These are phyloP conservation scores for Talaromyces sp. DNA, from an alignment of 2,329 filamentous ascomycete genomes.

Conservation along the genomic window DNA sequence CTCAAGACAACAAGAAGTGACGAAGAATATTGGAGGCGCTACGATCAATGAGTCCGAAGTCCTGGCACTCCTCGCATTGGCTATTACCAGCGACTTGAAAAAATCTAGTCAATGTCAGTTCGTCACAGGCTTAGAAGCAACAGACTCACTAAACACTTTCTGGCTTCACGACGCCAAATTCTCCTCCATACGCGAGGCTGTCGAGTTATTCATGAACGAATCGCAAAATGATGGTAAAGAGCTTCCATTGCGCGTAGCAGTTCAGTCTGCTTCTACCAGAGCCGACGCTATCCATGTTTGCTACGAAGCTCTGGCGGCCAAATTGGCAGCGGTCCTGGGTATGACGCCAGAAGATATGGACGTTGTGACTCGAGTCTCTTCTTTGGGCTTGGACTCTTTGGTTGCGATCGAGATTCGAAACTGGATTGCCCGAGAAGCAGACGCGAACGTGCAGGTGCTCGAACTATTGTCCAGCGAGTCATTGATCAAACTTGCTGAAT, in stretches of 20 bases:
- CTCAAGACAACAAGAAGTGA: constrained; percentile 23
- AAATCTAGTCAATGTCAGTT: constrained; percentile 49
- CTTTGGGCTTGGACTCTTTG: constrained; percentile 29
- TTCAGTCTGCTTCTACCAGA: constrained; percentile 5
- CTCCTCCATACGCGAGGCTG: constrained; percentile 25
- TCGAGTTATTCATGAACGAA: constrained; percentile 27
- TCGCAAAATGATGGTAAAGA: background rate
- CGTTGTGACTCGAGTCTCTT: constrained; percentile 9
- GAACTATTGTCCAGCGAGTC: constrained; percentile 16
- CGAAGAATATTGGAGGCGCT: constrained; percentile 26
- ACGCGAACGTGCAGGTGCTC: constrained; percentile 47
- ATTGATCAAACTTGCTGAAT: constrained; percentile 2
- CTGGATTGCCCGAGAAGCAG: constrained; percentile 40
- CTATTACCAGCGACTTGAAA: constrained; percentile 47
- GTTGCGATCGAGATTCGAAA: constrained; percentile 31
- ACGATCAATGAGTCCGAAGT: constrained; percentile 49
- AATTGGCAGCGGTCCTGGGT: constrained; percentile 5
- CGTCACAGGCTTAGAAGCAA: constrained; percentile 53
- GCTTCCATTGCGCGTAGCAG: background rate
- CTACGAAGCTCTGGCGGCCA: background rate
- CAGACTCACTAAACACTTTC: constrained; percentile 1
- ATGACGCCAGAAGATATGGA: constrained; percentile 11
- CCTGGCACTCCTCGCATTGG: constrained; percentile 52
- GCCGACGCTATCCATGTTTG: constrained; percentile 5
- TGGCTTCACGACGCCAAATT: constrained; percentile 14